Conservation (phyloP, 352 stramenopile species). For the Phytophthora syringae region DNA sequence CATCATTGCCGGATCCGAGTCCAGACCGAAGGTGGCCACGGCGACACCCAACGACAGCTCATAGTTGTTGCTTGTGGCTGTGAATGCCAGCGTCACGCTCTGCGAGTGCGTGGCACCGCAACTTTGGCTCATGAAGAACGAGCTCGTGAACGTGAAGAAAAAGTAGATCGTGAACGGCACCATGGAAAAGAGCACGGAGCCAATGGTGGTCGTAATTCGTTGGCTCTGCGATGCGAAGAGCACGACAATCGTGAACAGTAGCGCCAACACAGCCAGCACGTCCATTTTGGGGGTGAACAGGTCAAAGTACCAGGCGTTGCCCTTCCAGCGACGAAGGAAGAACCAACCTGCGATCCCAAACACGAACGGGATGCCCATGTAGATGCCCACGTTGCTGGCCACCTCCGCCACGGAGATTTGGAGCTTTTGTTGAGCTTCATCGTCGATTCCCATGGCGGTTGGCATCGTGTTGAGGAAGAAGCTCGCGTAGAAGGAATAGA, state of each 20-base stretch:
- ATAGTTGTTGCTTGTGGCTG: conserved; percentile 90
- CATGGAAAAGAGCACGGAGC: conserved; percentile 61
- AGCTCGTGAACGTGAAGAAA: conserved; percentile 55
- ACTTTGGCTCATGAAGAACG: conserved; percentile 46
- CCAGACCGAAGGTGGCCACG: conserved; percentile 69
- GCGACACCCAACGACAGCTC: conserved; percentile 76
- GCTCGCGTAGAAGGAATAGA: conserved; percentile 70
- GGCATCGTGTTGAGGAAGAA: conserved; percentile 64
- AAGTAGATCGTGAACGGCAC: conserved; percentile 76
- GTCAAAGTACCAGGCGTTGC: conserved; percentile 55
- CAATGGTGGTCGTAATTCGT: conserved; percentile 60
- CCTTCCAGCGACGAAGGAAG: conserved; percentile 43
- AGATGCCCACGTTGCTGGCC: conserved; percentile 65
- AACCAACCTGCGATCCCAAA: conserved; percentile 48
- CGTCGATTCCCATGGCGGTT: conserved; percentile 37
- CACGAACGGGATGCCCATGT: conserved; percentile 75
- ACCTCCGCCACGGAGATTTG: conserved; percentile 54
- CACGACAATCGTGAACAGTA: conserved; percentile 77
- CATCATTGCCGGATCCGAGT: conserved; percentile 69
- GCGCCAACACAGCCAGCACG: conserved; percentile 52
- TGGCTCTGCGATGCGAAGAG: conserved; percentile 78
- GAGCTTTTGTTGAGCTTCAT: conserved; percentile 27
- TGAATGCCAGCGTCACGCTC: conserved; percentile 66
- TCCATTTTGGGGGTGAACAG: conserved; percentile 52
- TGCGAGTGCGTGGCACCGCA: conserved; percentile 54